phyloP scores from a whole-genome alignment of 306 rosid species.

The Senna tora region DNA sequence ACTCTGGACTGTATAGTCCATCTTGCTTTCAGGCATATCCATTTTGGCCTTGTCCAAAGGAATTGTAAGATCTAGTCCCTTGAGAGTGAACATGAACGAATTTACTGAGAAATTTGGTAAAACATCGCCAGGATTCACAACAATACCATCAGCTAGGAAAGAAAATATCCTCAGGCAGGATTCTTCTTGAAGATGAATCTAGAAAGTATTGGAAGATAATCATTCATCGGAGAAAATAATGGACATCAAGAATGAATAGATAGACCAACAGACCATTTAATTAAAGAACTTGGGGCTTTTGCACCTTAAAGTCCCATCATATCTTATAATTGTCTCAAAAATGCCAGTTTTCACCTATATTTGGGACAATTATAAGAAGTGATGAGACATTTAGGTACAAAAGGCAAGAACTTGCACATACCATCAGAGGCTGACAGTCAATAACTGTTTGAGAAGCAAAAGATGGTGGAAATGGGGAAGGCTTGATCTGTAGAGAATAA shows the following conservation, averaged over 20 bases:
- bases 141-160: constrained; percentile 91
- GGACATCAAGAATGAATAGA: constrained; percentile 6
- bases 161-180: constrained; percentile 87
- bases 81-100: constrained; percentile 63
- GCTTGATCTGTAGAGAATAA: constrained; percentile 75
- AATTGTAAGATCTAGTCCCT: constrained; percentile 74
- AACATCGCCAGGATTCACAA: constrained; percentile 75
- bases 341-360: too few relatives aligned
- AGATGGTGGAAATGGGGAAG: constrained; percentile 85
- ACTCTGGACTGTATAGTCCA: constrained; percentile 45
- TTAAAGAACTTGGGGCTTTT: constrained; percentile 23
- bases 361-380: too few relatives aligned
- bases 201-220: constrained; percentile 31
- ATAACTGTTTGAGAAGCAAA: constrained; percentile 91
- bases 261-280: background rate
- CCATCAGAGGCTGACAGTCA: constrained; percentile 88
- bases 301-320: too few relatives aligned
- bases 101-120: constrained; percentile 83
- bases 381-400: too few relatives aligned
- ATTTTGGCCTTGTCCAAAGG: constrained; percentile 62
- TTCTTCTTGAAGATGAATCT: constrained; percentile 92
- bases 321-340: too few relatives aligned
- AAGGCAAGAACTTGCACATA: constrained; percentile 31
- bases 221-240: constrained; percentile 19
- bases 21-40: constrained; percentile 46